Evolutionary conservation across 2,329 filamentous ascomycete species (phyloP), one percentile per base, ranked within the genome.

Genomic region (Phialophora chinensis): DNA sequence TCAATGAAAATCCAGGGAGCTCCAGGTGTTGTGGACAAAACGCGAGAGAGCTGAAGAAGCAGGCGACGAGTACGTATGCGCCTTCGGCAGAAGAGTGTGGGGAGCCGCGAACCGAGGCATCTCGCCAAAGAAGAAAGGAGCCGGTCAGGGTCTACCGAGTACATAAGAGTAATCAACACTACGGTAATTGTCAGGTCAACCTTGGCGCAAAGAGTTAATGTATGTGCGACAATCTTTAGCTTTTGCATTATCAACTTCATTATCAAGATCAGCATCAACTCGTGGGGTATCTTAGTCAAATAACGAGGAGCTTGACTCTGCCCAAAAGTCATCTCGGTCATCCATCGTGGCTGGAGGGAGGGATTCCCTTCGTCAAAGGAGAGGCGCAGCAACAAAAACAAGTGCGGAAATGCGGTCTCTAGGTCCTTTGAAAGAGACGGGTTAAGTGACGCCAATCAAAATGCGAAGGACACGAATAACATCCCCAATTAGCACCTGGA

Each of bases 231-330:
- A 55, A 2, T 29, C 17, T 55, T 35, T 31, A 20, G 12, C 53
- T 35, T 55, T 50, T 68, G 57, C 63, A 66, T 65, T 33, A 67
- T 67, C 61, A 65, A 23, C 27, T 65, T 67, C 56, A 73, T 75
- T 76, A 75, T 75, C 73, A 77, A 78, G 75, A 80, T 79, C 77
- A 81, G 80, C 80, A 74, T 82, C 80, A 75, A 81, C 80, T 82
- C 80, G 79, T 79, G 79, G 79, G 81, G 80, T 81, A 79, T 81
- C 78, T 75, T 78, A 78, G 73, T 29, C 72, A 74, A 78, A 79
- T 77, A 69, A 79, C 79, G 80, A 82, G 79, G 79, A 81, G 80
- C 80, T 81, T 77, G 76, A 77, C 55, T 65, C 66, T 54, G 66
- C 68, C 50, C 67, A 58, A 65, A 60, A 64, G 59, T 74, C 25